Evolutionary conservation across 805 yeast genomes (phyloP).

Genomic region (Brettanomyces anomalus): DNA sequence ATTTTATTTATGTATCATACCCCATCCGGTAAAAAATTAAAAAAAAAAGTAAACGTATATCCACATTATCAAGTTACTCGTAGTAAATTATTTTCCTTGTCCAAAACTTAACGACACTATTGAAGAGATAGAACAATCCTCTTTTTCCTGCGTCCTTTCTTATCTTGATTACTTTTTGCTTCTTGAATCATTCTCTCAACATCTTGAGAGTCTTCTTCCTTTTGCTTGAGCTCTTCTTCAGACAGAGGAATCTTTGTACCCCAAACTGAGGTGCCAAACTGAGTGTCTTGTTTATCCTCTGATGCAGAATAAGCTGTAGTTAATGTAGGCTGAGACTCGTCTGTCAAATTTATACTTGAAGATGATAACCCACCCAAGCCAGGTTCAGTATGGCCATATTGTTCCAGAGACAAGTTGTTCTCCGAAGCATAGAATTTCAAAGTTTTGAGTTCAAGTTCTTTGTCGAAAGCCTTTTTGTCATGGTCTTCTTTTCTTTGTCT

Average conservation of each 20-base stretch:
- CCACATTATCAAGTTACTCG: slow-evolving; percentile 2
- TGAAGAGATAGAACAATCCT: slow-evolving; percentile 4
- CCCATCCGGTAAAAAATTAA: background rate
- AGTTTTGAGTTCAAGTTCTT: slow-evolving; percentile 48
- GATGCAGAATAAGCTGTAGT: slow-evolving; percentile 4
- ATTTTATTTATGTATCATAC: background rate
- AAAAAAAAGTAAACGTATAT: background rate
- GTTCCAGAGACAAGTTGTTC: slow-evolving; percentile 31
- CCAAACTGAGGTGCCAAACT: slow-evolving; percentile 52
- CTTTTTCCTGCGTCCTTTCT: slow-evolving; percentile 39
- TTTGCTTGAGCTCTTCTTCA: slow-evolving; percentile 29
- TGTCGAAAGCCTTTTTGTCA: slow-evolving; percentile 45
- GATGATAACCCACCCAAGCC: slow-evolving; percentile 13
- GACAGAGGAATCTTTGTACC: slow-evolving; percentile 52
- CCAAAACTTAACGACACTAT: slow-evolving; percentile 2
- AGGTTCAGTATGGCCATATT: slow-evolving; percentile 22
- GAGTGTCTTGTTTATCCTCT: slow-evolving; percentile 3
- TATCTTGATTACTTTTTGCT: slow-evolving; percentile 39
- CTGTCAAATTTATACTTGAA: background rate
- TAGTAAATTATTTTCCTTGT: background rate
- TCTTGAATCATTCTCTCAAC: slow-evolving; percentile 40
- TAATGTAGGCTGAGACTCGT: slow-evolving; percentile 8
- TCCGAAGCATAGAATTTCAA: slow-evolving; percentile 53
- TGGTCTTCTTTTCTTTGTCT: slow-evolving; percentile 55
- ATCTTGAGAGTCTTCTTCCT: slow-evolving; percentile 34